Conservation (phyloP, 176 grass and related monocot species). For the Elaeis guineensis region DNA sequence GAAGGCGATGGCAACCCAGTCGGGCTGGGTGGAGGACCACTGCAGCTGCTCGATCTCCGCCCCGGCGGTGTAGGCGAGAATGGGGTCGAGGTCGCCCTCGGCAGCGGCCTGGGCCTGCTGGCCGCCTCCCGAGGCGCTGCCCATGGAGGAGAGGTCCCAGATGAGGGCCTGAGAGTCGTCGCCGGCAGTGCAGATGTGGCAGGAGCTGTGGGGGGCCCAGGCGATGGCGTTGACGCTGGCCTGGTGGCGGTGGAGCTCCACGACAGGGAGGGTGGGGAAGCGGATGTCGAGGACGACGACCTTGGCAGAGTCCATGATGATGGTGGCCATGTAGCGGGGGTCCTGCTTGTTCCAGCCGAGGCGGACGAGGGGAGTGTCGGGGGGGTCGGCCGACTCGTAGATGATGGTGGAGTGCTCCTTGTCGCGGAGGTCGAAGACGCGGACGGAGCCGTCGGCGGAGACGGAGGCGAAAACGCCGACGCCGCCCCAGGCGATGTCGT, state of each 20-base stretch:
- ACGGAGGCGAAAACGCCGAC: no score
- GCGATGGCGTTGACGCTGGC: conserved; percentile 86
- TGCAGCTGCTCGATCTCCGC: conserved; percentile 97
- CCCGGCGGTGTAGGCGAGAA: conserved; percentile 86
- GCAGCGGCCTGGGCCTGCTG: conserved; percentile 24
- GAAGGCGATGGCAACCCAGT: conserved; percentile 93
- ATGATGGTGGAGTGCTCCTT: no score
- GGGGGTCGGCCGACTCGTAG: conserved; percentile 38
- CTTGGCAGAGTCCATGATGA: conserved; percentile 97
- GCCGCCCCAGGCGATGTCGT: no score
- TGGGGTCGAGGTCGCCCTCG: conserved; percentile 83
- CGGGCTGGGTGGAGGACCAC: conserved; percentile 94
- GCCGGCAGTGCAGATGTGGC: conserved; percentile 88
- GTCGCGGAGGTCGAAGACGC: no score
- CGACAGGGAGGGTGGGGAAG: conserved; percentile 82
- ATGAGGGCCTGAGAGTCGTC: conserved; percentile 89
- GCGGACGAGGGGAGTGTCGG: conserved; percentile 58
- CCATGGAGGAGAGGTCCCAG: conserved; percentile 94
- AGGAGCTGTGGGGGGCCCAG: conserved; percentile 90
- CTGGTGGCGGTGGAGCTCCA: conserved; percentile 93
- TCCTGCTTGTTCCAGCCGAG: conserved; percentile 99
- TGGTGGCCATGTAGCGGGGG: conserved; percentile 96
- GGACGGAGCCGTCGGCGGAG: no score
- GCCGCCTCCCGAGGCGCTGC: conserved; percentile 20
- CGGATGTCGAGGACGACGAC: conserved; percentile 94